phyloP scores from a whole-genome alignment of 2,329 filamentous ascomycete genomes.

The Curvularia sp. region DNA sequence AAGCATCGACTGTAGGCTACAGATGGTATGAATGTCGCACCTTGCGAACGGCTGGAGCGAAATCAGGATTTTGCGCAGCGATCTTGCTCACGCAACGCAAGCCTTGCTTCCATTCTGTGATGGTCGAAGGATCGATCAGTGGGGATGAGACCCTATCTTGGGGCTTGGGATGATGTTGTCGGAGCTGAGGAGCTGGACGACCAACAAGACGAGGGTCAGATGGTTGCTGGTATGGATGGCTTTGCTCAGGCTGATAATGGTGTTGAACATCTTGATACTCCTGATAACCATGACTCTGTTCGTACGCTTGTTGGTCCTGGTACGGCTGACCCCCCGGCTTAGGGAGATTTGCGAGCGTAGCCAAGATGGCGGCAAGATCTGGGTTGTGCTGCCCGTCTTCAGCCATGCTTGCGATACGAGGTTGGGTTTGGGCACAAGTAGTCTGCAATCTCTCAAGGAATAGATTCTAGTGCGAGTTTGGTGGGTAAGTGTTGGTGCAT shows the following conservation, averaged over 20 bases:
- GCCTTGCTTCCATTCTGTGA: constrained; percentile 58
- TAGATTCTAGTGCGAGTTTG: neutral
- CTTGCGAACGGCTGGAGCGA: constrained; percentile 51
- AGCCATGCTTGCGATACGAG: constrained; percentile 39
- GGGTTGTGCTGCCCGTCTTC: constrained; percentile 33
- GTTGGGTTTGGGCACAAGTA: neutral
- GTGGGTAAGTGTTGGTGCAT: constrained; percentile 16
- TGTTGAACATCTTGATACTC: constrained; percentile 11
- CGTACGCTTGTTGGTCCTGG: constrained; percentile 19
- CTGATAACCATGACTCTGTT: constrained; percentile 12
- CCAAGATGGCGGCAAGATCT: constrained; percentile 47
- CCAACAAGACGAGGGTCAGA: constrained; percentile 34
- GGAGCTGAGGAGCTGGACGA: constrained; percentile 28
- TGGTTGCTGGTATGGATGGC: constrained; percentile 13
- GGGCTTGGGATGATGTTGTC: constrained; percentile 20
- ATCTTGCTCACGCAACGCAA: constrained; percentile 58
- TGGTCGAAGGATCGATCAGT: constrained; percentile 56
- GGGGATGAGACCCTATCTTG: constrained; percentile 32
- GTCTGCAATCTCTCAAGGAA: neutral
- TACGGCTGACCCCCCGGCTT: constrained; percentile 22
- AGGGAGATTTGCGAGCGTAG: constrained; percentile 45
- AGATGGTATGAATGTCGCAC: constrained; percentile 33
- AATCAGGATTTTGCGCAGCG: constrained; percentile 54
- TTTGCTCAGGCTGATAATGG: constrained; percentile 8
- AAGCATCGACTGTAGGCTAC: constrained; percentile 1